Base-by-base conservation (phyloP, 805 yeast species). In the Ogataea naganishii region DNA sequence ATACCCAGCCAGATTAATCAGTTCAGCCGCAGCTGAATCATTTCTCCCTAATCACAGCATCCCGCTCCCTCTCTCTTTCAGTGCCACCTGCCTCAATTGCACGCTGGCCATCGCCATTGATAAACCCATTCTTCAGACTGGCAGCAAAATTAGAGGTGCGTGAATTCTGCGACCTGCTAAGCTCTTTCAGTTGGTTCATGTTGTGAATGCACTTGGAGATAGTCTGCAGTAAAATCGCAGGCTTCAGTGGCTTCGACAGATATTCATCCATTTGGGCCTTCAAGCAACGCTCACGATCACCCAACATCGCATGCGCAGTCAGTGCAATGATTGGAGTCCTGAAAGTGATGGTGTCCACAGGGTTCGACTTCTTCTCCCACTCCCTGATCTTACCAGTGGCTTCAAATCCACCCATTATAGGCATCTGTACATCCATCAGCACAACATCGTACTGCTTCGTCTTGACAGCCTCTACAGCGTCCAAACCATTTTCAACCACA, bases 361-460 rank as follows among this genome's bases (percentile, higher is more conserved):
- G 85, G 38, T 78, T 76, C 14, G 75, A 68, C 54, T 78, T 80
- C 60, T 70, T 74, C 56, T 84, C 95, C 94, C 94, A 83, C 47
- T 80, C 85, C 43, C 95, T 64, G 31, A 84, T 84, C 53, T 75
- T 74, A 27, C 79, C 83, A 1, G 95, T 83, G 3, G 95, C 94
- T 48, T 84, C 95, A 52, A 84, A 84, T 0, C 95, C 95, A 18
- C 95, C 94, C 92, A 84, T 85, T 11, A 82, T 83, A 7, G 95
- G 95, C 95, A 84, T 84, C 53, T 84, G 95, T 26, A 84, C 94
- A 59, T 84, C 95, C 95, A 84, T 84, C 41, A 84, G 67, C 13
- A 84, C 80, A 27, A 81, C 88, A 49, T 84, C 95, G 50, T 77
- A 84, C 6, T 18, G 16, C 27, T 68, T 64, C 37, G 68, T 71